phyloP scores from a whole-genome alignment of 73 alveolate species.

The Tetrahymena borealis region DNA sequence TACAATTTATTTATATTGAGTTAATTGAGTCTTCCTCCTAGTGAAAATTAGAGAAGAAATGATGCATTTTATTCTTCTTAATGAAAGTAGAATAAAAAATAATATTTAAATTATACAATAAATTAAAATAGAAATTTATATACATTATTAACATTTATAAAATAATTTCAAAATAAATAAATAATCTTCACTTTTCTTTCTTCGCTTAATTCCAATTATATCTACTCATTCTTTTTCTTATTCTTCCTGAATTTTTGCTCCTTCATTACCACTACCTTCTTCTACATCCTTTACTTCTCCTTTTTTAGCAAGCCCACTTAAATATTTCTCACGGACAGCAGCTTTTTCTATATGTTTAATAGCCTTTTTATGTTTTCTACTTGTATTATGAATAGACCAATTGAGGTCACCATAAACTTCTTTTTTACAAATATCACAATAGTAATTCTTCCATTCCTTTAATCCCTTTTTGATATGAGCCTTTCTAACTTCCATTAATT shows the following conservation, averaged over 20 bases:
- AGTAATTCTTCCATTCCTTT: conserved; percentile 17
- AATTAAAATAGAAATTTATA: no score
- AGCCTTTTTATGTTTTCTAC: neutral
- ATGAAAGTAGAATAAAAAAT: no score
- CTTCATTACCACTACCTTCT: neutral
- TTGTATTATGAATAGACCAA: neutral
- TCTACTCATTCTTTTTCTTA: neutral
- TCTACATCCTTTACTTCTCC: neutral
- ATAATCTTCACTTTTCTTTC: no score
- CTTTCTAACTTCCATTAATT: conserved; percentile 4
- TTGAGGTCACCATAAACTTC: conserved; percentile 1
- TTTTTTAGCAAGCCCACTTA: neutral
- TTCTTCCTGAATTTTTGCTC: neutral
- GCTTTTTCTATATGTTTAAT: neutral
- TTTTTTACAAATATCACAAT: conserved; percentile 19
- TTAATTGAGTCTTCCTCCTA: no score
- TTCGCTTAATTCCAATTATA: neutral
- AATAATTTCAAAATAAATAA: no score
- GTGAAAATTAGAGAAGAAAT: no score
- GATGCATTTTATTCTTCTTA: no score
- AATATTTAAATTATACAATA: no score
- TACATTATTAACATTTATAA: no score
- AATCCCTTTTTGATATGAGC: neutral
- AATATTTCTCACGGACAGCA: neutral
- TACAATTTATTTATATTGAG: no score